These are phyloP conservation scores for Taxillus chinensis DNA, from an alignment of 164 flowering plant genomes.

Conservation along the genomic window DNA sequence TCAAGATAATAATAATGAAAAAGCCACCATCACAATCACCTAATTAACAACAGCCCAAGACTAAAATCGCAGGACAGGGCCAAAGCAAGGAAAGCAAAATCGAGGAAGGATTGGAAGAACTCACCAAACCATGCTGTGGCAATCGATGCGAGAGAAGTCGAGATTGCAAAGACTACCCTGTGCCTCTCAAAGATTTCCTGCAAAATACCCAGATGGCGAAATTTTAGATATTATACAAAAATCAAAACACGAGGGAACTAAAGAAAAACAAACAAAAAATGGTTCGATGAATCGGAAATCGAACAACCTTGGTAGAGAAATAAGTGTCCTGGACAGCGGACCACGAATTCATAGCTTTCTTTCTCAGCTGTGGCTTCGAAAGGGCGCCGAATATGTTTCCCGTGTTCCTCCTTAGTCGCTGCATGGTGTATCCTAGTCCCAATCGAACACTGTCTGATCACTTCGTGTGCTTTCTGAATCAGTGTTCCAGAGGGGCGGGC, in stretches of 20 bases:
- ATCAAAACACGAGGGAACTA: background rate
- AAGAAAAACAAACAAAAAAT: background rate
- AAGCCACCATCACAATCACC: too few species aligned
- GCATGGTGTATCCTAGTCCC: background rate
- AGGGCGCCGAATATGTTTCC: background rate
- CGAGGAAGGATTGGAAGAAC: background rate
- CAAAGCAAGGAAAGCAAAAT: too few species aligned
- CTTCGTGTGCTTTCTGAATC: too few species aligned
- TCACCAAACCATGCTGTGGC: constrained; percentile 3
- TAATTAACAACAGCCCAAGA: too few species aligned
- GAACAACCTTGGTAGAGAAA: constrained; percentile 1
- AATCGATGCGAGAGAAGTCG: constrained; percentile 2
- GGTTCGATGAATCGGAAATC: background rate
- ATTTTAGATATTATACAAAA: background rate
- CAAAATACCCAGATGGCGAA: background rate
- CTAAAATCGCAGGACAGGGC: too few species aligned
- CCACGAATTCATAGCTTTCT: background rate
- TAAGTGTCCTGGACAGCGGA: constrained; percentile 5
- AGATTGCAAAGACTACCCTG: background rate
- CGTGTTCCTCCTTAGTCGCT: background rate
- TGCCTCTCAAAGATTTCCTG: constrained; percentile 5
- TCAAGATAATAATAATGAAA: too few species aligned
- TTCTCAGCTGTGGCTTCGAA: background rate
- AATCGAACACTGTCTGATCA: background rate
- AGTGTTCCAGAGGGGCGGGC: too few species aligned